These are phyloP conservation scores for Pseudogymnoascus sp. DNA, from an alignment of 2,329 filamentous ascomycete genomes.

Conservation along the genomic window DNA sequence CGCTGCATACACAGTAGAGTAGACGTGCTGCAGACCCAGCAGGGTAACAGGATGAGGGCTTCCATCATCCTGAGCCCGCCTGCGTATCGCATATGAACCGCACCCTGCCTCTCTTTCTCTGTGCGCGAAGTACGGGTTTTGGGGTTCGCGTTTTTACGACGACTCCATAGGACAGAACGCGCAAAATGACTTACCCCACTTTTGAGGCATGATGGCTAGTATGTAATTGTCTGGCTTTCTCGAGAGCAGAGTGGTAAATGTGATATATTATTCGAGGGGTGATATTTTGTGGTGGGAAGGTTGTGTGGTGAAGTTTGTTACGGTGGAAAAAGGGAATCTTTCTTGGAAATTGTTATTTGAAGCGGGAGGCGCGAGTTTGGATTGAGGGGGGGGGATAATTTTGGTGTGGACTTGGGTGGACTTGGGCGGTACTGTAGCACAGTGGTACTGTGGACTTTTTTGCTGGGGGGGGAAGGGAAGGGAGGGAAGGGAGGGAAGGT, in stretches of 20 bases:
- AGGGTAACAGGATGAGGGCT: neutral
- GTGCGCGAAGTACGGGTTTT: neutral
- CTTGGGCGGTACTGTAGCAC: neutral
- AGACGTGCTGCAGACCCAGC: neutral
- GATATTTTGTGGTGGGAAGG: neutral
- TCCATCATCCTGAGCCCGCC: neutral
- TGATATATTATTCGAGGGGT: neutral
- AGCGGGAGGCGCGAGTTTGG: neutral
- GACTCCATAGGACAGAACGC: conserved; percentile 11
- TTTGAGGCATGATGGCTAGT: conserved; percentile 24
- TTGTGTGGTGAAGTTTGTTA: neutral
- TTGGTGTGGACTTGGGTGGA: neutral
- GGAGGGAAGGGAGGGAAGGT: neutral
- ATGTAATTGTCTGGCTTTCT: conserved; percentile 3
- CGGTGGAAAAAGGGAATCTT: neutral
- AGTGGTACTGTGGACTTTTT: no score
- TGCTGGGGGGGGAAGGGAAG: no score
- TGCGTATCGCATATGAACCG: neutral
- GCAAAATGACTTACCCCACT: conserved; percentile 27
- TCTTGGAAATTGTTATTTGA: neutral
- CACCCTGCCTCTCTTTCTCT: neutral
- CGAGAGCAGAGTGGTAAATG: neutral
- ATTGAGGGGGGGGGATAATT: neutral
- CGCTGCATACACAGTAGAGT: neutral
- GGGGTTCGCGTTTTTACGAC: neutral